Evolutionary conservation across 129 eudicot species (phyloP), one percentile per base, ranked within the genome.

Genomic region (Centella asiatica): DNA sequence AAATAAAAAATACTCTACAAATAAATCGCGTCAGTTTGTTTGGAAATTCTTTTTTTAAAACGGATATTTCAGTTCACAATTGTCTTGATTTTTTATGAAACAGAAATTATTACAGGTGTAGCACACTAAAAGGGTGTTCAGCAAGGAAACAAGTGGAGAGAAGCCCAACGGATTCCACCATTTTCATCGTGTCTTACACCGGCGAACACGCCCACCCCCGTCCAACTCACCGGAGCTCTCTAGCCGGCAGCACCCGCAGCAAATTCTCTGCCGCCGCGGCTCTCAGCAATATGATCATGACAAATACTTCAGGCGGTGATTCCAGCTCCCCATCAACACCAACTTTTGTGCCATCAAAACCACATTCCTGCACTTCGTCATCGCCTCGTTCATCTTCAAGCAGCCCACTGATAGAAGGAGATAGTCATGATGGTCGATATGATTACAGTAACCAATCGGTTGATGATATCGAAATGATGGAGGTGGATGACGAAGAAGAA

Each of bases 111-210:
- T 89, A 89, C 64, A 70, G 87, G 60, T 89, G 97, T 74, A 89
- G 95, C 79, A 89, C 85, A 20, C 80, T 86, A 11, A 89, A 89
- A 80, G 88, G 87, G 4, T 89, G 95, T 28, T 77, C 76, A 31
- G 97, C 97, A 58, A 80, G 85, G 75, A 88, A 73, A 68, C 90
- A 85, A 62, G 97, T 85, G 60, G 95, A 89, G 70, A 76, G 87
- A n/a, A 82, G 83, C 71, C 81, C 74, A 0, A 18, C 63, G 1
- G 85, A 89, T 50, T 65, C 90, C 0, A 46, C 56, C 44, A 76
- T 71, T 11, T 82, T 76, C 15, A 69, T 80, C 1, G 89, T 89
- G 17, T 76, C 95, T 12, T 89, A 77, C 76, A 66, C 78, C 55
- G 85, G 94, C 26, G 81, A 89, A 13, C 97, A 89, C 69, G 73